Percentiles rank a stretch among this genome's conserved stretches.
Conservation (phyloP, 257 asterid genomes). For the Prunella vulgaris region DNA sequence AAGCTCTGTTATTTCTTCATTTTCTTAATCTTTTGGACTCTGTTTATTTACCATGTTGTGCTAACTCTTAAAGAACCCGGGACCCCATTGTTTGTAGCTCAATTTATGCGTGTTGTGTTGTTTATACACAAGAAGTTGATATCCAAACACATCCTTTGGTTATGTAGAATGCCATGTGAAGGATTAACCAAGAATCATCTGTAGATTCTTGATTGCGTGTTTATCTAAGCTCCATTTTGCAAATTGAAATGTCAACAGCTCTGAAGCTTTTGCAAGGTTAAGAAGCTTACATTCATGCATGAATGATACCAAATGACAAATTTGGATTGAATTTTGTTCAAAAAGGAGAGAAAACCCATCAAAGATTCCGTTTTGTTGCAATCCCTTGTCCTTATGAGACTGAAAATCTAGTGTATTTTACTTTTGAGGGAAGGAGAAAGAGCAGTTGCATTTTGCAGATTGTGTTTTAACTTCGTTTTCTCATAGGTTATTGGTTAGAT, state of each 20-base stretch:
- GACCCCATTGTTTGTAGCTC: neutral
- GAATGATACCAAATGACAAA: too few relatives aligned
- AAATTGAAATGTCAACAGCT: too few relatives aligned
- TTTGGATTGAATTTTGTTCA: neutral
- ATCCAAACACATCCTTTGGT: too few relatives aligned
- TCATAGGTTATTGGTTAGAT: constrained; percentile 47
- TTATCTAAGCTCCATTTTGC: too few relatives aligned
- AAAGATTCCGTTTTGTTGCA: neutral
- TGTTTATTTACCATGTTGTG: neutral
- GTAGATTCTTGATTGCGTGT: too few relatives aligned
- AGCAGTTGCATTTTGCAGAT: neutral
- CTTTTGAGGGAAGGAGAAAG: neutral
- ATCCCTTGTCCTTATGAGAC: neutral
- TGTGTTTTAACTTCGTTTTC: neutral
- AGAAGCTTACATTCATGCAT: too few relatives aligned
- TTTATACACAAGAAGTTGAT: too few relatives aligned
- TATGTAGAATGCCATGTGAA: too few relatives aligned
- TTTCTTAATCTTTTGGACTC: neutral
- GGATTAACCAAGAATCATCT: too few relatives aligned
- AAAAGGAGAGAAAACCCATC: neutral
- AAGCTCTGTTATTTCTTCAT: neutral
- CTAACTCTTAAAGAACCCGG: too few relatives aligned
- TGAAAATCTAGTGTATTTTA: neutral
- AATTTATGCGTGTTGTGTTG: too few relatives aligned
- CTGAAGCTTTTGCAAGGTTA: too few relatives aligned